Base-by-base conservation (phyloP, 257 asterid species). In the Solanum dulcamara region DNA sequence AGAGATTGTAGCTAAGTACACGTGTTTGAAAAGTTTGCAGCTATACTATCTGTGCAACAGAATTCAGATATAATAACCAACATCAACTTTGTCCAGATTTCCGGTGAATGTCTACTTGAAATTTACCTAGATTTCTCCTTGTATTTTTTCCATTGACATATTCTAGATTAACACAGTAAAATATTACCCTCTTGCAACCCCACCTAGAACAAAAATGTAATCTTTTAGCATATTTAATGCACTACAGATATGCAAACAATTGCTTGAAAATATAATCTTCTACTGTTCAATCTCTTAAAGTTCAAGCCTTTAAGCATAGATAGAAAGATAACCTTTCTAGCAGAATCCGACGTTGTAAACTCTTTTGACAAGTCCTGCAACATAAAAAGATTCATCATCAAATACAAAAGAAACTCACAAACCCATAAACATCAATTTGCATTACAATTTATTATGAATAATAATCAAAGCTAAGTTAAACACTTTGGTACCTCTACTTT, bases 281-380 rank as follows among this genome's bases (percentile, higher is more conserved):
- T 33, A 68, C 79, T 68, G 0, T 18, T n/a, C 24, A 38, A 38
- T 37, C 32, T 20, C 20, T 71, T 72, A 77, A 32, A 10, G 80
- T 71, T 71, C 51, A 22, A 20, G 33, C n/a, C 55, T 40, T 72
- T 40, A 72, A 12, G 35, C 32, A 40, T 72, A 12, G 20, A 6
- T 12, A 66, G 15, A 20, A 55, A 70, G 51, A 12, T 8, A 35
- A 94, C 97, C 95, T 92, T 85, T 93, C 93, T 88, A 51, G 98
- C 97, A 32, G 97, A 85, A 20, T 92, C 97, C 1, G 94, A 88
- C 7, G 92, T 86, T 30, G 87, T 40, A 86, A 93, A 93, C n/a
- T 95, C 97, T 91, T 92, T 93, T 85, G 92, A 91, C 87, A 93
- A 88, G 83, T 93, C 94, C 98, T 93, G 95, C 84, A 87, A 84